These are phyloP conservation scores for Penicillium sp. DNA, from an alignment of 2,329 filamentous ascomycete genomes.

Conservation along the genomic window DNA sequence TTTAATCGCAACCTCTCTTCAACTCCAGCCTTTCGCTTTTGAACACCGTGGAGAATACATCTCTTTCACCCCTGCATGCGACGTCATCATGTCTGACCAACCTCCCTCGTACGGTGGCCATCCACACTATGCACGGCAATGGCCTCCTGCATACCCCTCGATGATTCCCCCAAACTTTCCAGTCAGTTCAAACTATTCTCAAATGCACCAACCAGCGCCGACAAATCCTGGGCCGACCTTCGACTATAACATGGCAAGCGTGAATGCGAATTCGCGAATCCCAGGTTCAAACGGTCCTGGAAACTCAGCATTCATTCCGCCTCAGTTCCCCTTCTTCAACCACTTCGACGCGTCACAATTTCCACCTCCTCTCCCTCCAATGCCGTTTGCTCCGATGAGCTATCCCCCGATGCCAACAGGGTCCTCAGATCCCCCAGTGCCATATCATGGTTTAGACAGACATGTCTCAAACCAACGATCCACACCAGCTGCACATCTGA, in stretches of 20 bases:
- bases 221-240: conserved; percentile 10
- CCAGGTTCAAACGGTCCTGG: conserved; percentile 26
- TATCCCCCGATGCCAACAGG: conserved; percentile 20
- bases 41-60: not conserved
- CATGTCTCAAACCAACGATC: conserved; percentile 1
- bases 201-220: conserved; percentile 21
- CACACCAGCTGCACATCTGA: conserved; percentile 1
- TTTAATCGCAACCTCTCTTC: conserved; percentile 7
- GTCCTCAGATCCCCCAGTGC: conserved; percentile 8
- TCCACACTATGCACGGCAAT: conserved; percentile 36
- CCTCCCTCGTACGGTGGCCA: conserved; percentile 43
- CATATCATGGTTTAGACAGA: not conserved
- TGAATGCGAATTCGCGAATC: conserved; percentile 29
- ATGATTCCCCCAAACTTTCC: conserved; percentile 26
- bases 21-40: not conserved
- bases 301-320: conserved; percentile 25
- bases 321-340: conserved; percentile 29
- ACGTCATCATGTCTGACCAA: conserved; percentile 47
- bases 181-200: conserved; percentile 23
- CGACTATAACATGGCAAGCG: conserved; percentile 23
- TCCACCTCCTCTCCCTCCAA: conserved; percentile 32
- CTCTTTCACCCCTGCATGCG: not conserved
- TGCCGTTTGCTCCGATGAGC: conserved; percentile 23
- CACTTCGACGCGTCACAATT: conserved; percentile 34
- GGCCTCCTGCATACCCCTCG: conserved; percentile 31